Evolutionary conservation across 2,329 filamentous ascomycete genomes (phyloP).

Genomic region (Paraphaeosphaeria sporulosa): DNA sequence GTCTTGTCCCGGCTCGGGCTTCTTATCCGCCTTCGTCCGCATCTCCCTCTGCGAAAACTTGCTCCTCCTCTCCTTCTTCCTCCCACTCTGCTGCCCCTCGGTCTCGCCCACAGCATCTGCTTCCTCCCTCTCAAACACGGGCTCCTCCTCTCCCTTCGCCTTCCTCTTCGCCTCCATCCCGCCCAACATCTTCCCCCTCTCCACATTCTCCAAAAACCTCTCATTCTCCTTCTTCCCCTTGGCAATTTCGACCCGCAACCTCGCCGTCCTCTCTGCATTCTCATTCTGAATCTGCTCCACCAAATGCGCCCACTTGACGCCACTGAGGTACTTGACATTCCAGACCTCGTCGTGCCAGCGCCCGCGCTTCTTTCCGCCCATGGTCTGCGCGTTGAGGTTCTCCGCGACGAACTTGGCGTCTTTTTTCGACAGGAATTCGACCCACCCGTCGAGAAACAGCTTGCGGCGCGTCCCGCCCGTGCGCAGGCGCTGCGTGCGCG

Average conservation of each 20-base stretch:
- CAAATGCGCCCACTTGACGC: conserved; percentile 78
- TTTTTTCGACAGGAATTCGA: conserved; percentile 79
- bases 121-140: conserved; percentile 19
- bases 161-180: conserved; percentile 65
- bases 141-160: conserved; percentile 55
- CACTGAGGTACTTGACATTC: conserved; percentile 81
- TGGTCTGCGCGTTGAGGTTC: conserved; percentile 76
- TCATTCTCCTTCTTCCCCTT: conserved; percentile 81
- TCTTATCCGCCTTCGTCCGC: conserved; percentile 48
- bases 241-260: conserved; percentile 79
- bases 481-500: conserved; percentile 71
- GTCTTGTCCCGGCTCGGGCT: conserved; percentile 40
- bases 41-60: conserved; percentile 74
- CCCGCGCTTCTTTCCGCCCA: conserved; percentile 83
- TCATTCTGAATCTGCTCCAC: conserved; percentile 83
- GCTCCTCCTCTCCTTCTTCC: conserved; percentile 46
- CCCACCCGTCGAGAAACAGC: conserved; percentile 84
- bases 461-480: conserved; percentile 84
- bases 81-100: conserved; percentile 54
- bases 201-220: conserved; percentile 79
- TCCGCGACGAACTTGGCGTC: conserved; percentile 81
- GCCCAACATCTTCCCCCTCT: conserved; percentile 78
- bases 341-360: conserved; percentile 89
- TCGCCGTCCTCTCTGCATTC: conserved; percentile 78
- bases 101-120: conserved; percentile 28